Conservation (phyloP, 2,329 filamentous ascomycete species). For the Monosporascus sp. region DNA sequence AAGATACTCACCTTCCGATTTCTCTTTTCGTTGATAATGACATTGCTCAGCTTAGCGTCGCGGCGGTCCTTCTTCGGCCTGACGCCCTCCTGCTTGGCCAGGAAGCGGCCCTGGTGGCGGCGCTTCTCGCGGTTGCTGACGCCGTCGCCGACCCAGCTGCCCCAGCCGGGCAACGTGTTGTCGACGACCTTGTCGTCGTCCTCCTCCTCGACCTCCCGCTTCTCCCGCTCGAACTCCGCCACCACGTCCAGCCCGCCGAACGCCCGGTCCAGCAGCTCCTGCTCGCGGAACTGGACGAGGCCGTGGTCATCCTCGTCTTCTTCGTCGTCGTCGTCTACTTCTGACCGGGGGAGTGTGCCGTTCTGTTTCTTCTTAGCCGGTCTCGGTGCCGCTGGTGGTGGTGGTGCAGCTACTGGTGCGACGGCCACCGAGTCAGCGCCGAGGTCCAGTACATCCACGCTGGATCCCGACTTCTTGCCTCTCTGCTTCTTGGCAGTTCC, state of each 20-base stretch:
- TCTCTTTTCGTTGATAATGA: conserved; percentile 89
- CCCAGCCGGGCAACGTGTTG: conserved; percentile 90
- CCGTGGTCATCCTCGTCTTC: conserved; percentile 46
- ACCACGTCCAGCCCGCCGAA: conserved; percentile 87
- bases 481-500: conserved; percentile 20
- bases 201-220: conserved; percentile 63
- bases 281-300: conserved; percentile 54
- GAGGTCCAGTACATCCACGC: conserved; percentile 23
- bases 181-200: conserved; percentile 82
- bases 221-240: conserved; percentile 75
- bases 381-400: conserved; percentile 18
- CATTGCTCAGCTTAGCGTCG: conserved; percentile 75
- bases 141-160: conserved; percentile 82
- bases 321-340: conserved; percentile 28
- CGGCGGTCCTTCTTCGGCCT: conserved; percentile 68
- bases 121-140: conserved; percentile 66
- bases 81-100: conserved; percentile 67
- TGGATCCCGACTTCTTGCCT: conserved; percentile 17
- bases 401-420: conserved; percentile 12
- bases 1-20: conserved; percentile 67
- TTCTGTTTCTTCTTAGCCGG: conserved; percentile 23
- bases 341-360: conserved; percentile 3
- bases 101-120: conserved; percentile 56
- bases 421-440: conserved; percentile 22
- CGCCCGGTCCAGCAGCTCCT: conserved; percentile 70